Percentiles rank a stretch among this genome's conserved stretches.
These are phyloP conservation scores for Mrakia frigida DNA, from an alignment of 768 basidiomycete species.

Conservation along the genomic window DNA sequence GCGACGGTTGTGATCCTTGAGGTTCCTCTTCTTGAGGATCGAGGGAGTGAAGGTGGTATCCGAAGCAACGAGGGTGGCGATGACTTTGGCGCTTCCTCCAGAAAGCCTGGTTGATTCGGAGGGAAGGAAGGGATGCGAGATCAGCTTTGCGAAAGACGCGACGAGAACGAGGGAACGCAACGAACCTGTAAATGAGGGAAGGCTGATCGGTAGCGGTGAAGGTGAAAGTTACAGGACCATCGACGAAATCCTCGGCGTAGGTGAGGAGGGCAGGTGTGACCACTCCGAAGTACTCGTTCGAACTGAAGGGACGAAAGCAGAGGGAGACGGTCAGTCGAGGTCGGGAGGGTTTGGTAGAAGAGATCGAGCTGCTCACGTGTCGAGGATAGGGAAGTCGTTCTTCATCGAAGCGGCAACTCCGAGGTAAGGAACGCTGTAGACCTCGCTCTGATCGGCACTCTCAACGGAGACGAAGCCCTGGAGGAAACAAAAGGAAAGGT, in stretches of 20 bases:
- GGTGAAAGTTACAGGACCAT: background rate
- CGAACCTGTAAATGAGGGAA: slow-evolving; percentile 20
- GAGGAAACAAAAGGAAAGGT: background rate
- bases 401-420: slow-evolving; percentile 27
- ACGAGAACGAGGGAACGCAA: background rate
- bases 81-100: slow-evolving; percentile 29
- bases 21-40: slow-evolving; percentile 15
- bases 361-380: slow-evolving; percentile 7
- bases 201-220: slow-evolving; percentile 20
- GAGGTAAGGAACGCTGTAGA: slow-evolving; percentile 19
- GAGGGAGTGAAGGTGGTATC: slow-evolving; percentile 33
- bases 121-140: background rate
- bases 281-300: slow-evolving; percentile 3
- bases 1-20: background rate
- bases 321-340: background rate
- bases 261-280: slow-evolving; percentile 13
- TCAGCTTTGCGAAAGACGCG: background rate
- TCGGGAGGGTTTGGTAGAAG: too few relatives aligned
- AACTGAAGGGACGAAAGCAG: background rate
- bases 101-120: background rate
- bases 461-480: slow-evolving; percentile 24
- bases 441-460: slow-evolving; percentile 8
- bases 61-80: slow-evolving; percentile 35
- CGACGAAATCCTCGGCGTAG: background rate
- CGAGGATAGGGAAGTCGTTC: slow-evolving; percentile 21